A percentile compares a stretch with the other conserved stretches of the same genome.
Conservation (phyloP, 352 stramenopile species). For the Pythium guiyangense region DNA sequence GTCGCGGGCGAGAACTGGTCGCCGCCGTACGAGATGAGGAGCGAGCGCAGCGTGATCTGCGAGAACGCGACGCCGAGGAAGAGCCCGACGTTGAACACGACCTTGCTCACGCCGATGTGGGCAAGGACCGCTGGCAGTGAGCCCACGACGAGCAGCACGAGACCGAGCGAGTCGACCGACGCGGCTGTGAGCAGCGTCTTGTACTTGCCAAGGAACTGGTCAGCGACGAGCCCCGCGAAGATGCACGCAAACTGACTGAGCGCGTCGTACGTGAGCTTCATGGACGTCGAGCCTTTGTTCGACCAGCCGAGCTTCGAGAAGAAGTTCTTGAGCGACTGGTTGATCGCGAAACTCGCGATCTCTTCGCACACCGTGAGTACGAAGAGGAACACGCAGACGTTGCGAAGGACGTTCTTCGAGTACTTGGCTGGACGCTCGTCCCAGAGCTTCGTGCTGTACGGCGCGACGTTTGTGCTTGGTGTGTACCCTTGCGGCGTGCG, state of each 20-base stretch:
- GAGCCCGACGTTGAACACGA: constrained; percentile 58
- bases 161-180: constrained; percentile 57
- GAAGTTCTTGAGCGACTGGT: constrained; percentile 62
- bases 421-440: constrained; percentile 45
- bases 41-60: constrained; percentile 47
- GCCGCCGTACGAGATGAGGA: constrained; percentile 54
- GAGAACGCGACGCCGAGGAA: constrained; percentile 46
- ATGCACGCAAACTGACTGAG: constrained; percentile 67
- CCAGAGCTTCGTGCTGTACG: constrained; percentile 20
- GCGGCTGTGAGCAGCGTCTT: constrained; percentile 48
- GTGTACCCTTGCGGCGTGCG: neutral
- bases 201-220: constrained; percentile 63
- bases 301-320: constrained; percentile 51
- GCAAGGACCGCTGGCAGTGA: constrained; percentile 47
- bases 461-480: neutral
- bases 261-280: constrained; percentile 8
- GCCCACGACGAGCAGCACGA: constrained; percentile 55
- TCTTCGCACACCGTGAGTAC: constrained; percentile 44
- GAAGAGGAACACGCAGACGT: constrained; percentile 44
- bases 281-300: constrained; percentile 39
- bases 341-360: constrained; percentile 52
- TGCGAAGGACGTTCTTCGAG: constrained; percentile 40
- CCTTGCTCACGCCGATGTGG: constrained; percentile 26
- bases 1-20: constrained; percentile 57
- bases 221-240: constrained; percentile 49